phyloP scores from a whole-genome alignment of 768 basidiomycete species.

The Auriculariales sp. region DNA sequence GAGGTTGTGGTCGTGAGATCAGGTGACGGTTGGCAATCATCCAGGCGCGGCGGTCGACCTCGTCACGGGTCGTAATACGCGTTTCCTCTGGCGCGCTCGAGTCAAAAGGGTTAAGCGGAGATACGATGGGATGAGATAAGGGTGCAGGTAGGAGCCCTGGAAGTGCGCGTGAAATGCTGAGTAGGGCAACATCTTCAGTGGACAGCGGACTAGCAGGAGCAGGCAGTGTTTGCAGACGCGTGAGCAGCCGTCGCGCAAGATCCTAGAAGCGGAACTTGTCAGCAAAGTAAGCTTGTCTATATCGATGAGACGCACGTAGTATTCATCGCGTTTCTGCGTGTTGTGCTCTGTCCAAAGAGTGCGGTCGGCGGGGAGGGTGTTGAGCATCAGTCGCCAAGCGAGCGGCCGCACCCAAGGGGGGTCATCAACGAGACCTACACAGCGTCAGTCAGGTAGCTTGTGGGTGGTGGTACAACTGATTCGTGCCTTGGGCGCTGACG shows the following conservation, averaged over 20 bases:
- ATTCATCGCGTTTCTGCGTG: constrained; percentile 47
- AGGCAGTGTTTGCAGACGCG: constrained; percentile 33
- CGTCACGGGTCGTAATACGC: constrained; percentile 32
- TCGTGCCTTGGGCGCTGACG: constrained; percentile 44
- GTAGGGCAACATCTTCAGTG: constrained; percentile 31
- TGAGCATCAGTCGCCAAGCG: constrained; percentile 60
- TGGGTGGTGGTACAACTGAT: too few species aligned
- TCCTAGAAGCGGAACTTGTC: too few species aligned
- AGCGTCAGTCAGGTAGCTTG: constrained; percentile 4
- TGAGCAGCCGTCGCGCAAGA: constrained; percentile 47
- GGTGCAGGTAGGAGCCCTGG: constrained; percentile 36
- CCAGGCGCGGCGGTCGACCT: constrained; percentile 38
- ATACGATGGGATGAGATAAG: constrained; percentile 37
- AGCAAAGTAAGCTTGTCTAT: constrained; percentile 4
- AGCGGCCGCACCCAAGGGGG: constrained; percentile 64
- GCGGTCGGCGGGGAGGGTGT: constrained; percentile 43
- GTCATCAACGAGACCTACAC: constrained; percentile 53
- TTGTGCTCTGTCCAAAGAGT: constrained; percentile 42
- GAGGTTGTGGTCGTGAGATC: background rate
- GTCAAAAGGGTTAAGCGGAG: constrained; percentile 34
- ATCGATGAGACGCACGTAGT: constrained; percentile 43
- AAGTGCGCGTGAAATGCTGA: constrained; percentile 39
- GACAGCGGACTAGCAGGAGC: constrained; percentile 25
- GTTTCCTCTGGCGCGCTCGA: constrained; percentile 29
- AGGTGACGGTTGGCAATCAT: constrained; percentile 15